Evolutionary conservation across 768 basidiomycete species (phyloP), one percentile per base, ranked within the genome.

Genomic region (Pilatotrama ljubarskyi): DNA sequence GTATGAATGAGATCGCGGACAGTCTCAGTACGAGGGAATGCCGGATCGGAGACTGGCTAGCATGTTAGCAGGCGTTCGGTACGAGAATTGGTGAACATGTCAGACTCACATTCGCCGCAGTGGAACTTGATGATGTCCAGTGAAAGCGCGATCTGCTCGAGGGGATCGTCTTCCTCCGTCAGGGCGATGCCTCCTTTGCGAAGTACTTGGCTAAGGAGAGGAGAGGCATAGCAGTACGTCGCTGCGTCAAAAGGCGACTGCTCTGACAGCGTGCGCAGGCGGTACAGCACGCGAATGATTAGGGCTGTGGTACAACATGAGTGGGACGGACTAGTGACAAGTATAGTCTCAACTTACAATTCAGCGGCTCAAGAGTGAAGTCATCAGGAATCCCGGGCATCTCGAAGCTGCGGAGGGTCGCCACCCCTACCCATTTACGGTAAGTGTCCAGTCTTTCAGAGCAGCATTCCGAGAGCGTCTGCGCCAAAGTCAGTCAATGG

Each of bases 201-300:
- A 8, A 94, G 76, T 18, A 97, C 84, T 44, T 83, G 81, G 10
- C 77, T 82, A 4, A 98, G 74, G 13, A 98, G 78, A 8, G 93
- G 90, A 48, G 86, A 88, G 0, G 84, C 74, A 64, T 95, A 92
- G 0, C 91, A 85, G 73, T 91, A 96, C 0, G 94, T 95, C 1
- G 91, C 85, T 0, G 88, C 81, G 69, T 96, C 93, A 51, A 98
- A 88, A 0, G 93, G 85, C 0, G 82, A 75, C 63, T 92, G 88
- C 62, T 95, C 91, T 0, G 92, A 86, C 3, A 95, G 77, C 58
- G 83, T 88, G 18, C 91, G 85, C 0, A 98, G 72, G 18, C 91
- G 85, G 70, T 96, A 90, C 1, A 99, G 78, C 1, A 98, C 86
- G 25, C 97, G 90, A 46, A 91, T 77, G 24, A 95, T 80, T 32